Conservation (phyloP, 2,329 filamentous ascomycete species). For the Lachnellula cervina region DNA sequence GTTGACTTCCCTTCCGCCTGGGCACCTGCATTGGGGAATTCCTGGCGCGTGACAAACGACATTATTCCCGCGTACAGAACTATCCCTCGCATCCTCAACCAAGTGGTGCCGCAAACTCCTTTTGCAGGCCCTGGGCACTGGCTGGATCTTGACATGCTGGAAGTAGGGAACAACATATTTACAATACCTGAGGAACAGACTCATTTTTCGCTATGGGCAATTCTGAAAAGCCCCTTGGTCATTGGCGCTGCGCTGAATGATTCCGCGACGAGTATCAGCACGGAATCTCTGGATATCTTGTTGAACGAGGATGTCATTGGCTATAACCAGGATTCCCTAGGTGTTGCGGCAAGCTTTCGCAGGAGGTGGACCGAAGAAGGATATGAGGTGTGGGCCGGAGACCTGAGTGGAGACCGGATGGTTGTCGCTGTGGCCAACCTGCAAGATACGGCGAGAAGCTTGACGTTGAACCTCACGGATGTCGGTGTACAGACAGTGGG, state of each 20-base stretch:
- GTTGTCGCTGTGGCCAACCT: conserved; percentile 25
- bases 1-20: conserved; percentile 37
- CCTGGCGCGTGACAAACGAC: conserved; percentile 39
- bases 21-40: conserved; percentile 36
- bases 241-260: conserved; percentile 27
- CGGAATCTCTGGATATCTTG: conserved; percentile 15
- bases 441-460: conserved; percentile 8
- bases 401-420: conserved; percentile 18
- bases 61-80: conserved; percentile 36
- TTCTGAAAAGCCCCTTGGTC: conserved; percentile 32
- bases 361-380: conserved; percentile 24
- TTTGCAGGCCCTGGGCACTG: conserved; percentile 37
- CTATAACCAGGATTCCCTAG: conserved; percentile 26
- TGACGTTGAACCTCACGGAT: conserved; percentile 25
- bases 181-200: conserved; percentile 36
- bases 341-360: conserved; percentile 21
- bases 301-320: conserved; percentile 23
- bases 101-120: conserved; percentile 35
- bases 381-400: conserved; percentile 26
- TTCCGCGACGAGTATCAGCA: conserved; percentile 10
- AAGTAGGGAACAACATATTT: conserved; percentile 35
- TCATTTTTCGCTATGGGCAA: conserved; percentile 39
- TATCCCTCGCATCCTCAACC: conserved; percentile 38
- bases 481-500: conserved; percentile 21
- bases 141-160: conserved; percentile 41